Evolutionary conservation across 352 stramenopile genomes (phyloP).

Genomic region (Globisporangium mamillatum): DNA sequence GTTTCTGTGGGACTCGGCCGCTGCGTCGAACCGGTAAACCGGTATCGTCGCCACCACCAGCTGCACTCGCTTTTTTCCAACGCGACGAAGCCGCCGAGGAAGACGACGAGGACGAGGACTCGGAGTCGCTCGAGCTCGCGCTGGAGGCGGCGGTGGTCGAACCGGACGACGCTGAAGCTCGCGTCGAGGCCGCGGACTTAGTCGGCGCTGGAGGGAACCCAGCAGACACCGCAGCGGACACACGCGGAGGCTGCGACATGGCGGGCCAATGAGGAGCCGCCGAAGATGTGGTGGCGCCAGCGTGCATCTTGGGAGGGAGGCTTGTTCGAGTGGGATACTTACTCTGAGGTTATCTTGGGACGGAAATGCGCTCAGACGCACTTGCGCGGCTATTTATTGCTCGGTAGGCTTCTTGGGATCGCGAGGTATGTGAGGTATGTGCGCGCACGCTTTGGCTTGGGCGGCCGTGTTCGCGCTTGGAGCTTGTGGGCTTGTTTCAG

Average conservation of each 20-base stretch:
- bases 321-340: not conserved
- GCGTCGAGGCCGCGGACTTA: not conserved
- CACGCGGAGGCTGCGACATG: not conserved
- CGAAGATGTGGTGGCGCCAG: not conserved
- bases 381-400: not conserved
- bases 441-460: not conserved
- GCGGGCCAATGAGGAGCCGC: not conserved
- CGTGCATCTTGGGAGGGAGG: not conserved
- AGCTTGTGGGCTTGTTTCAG: constrained; percentile 5
- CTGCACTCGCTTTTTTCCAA: constrained; percentile 10
- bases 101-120: constrained; percentile 3
- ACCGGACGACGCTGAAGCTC: constrained; percentile 1
- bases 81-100: not conserved
- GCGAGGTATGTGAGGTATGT: not conserved
- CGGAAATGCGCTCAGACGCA: too few species aligned
- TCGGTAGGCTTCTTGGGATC: too few species aligned
- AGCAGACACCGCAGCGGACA: not conserved
- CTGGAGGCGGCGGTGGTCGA: constrained; percentile 13
- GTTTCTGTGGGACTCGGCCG: constrained; percentile 35
- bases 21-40: constrained; percentile 21
- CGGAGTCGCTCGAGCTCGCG: constrained; percentile 6
- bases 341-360: constrained; percentile 2
- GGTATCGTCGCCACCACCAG: constrained; percentile 3
- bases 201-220: not conserved
- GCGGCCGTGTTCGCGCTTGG: not conserved